Percentiles rank a stretch among this genome's conserved stretches.
phyloP scores from a whole-genome alignment of 108 stramenopile genomes.

The Skeletonema grethae region DNA sequence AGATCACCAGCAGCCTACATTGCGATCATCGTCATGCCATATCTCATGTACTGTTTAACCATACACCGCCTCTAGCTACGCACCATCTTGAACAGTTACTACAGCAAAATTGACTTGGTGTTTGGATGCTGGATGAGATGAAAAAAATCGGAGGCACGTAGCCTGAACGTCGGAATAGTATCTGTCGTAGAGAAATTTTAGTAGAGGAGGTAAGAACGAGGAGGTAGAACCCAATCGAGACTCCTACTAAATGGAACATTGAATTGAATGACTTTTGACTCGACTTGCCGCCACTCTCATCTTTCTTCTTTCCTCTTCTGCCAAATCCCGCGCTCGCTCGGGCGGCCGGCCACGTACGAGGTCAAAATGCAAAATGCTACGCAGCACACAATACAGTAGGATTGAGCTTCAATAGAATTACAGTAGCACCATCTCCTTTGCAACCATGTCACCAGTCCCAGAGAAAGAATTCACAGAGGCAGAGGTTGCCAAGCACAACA shows the following conservation, averaged over 20 bases:
- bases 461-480: slow-evolving; percentile 81
- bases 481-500: slow-evolving; percentile 93
- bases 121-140: neutral
- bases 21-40: neutral
- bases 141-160: neutral
- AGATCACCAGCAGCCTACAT: neutral
- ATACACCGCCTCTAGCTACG: neutral
- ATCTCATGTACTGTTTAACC: neutral
- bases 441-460: slow-evolving; percentile 51
- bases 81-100: slow-evolving; percentile 3
- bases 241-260: too few relatives aligned
- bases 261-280: too few relatives aligned
- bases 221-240: too few relatives aligned
- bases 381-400: too few relatives aligned
- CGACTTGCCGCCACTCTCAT: too few relatives aligned
- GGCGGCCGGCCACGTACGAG: too few relatives aligned
- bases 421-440: neutral
- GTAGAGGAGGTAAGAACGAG: too few relatives aligned
- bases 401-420: too few relatives aligned
- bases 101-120: neutral
- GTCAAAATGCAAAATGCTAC: too few relatives aligned
- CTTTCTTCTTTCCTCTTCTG: too few relatives aligned
- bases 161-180: neutral
- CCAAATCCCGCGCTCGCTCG: too few relatives aligned
- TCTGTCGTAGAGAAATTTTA: neutral